Conservation (phyloP, 352 stramenopile genomes). For the Pythium coloratum region DNA sequence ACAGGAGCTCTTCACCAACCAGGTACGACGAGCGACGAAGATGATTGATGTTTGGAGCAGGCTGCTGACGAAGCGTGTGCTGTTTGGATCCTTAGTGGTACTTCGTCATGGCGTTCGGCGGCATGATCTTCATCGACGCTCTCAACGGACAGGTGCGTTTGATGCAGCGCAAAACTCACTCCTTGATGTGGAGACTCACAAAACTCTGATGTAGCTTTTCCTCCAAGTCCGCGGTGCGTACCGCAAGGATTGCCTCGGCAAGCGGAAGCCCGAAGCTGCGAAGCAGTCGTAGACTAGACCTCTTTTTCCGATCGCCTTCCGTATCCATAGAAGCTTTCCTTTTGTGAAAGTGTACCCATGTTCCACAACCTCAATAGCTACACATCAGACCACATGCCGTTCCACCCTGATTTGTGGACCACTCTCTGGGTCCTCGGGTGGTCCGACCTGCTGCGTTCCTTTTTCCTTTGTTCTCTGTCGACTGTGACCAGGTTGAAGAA, state of each 20-base stretch:
- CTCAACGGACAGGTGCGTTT: constrained; percentile 56
- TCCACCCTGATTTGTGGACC: background rate
- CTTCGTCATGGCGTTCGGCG: constrained; percentile 72
- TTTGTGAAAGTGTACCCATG: constrained; percentile 13
- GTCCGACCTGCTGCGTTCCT: constrained; percentile 11
- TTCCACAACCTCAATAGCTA: background rate
- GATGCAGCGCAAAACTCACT: background rate
- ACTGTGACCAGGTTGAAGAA: constrained; percentile 23
- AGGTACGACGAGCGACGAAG: constrained; percentile 29
- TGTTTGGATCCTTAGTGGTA: constrained; percentile 34
- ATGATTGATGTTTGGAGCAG: background rate
- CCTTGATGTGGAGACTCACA: background rate
- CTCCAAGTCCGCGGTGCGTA: constrained; percentile 51
- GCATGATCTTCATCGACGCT: constrained; percentile 75
- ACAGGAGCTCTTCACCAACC: constrained; percentile 38
- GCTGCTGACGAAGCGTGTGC: background rate
- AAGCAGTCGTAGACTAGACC: constrained; percentile 12
- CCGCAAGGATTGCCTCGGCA: constrained; percentile 37
- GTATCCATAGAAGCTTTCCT: background rate
- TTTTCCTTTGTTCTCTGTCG: background rate
- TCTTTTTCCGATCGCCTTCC: background rate
- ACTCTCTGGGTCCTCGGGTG: background rate
- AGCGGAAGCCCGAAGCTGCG: constrained; percentile 9
- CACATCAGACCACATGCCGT: background rate
- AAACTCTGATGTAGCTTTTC: constrained; percentile 44